Base-by-base conservation (phyloP, 768 basidiomycete genomes). In the Auriscalpium vulgare region DNA sequence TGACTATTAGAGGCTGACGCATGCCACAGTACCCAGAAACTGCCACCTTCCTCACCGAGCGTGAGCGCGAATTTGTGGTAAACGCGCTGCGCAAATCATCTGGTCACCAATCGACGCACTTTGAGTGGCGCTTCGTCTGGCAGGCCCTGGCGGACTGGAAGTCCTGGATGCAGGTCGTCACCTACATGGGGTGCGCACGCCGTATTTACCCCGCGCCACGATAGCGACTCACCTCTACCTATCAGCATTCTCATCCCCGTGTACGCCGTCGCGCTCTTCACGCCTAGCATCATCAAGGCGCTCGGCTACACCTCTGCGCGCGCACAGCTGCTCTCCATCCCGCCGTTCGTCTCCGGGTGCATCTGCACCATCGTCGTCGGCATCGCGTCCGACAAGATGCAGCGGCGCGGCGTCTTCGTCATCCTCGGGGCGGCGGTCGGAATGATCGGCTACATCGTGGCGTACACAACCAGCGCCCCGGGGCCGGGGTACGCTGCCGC, bases 401-500 rank as follows among this genome's bases (percentile, higher is more conserved):
- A 75, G 54, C 43, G 68, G 14, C 74, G 78, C 9, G 81, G 81
- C 4, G 79, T 79, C 1, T 81, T 78, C 57, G 65, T 84, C 56
- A 70, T 82, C 19, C 68, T 65, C 8, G 67, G 74, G 8, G 67
- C 70, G 37, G 48, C 72, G 3, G 67, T 81, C 5, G 74, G 79
- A 0, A 64, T 83, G 49, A 67, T 80, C 10, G 83, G 82, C 14
- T 83, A 77, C 55, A 71, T 80, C 55, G 56, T 82, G 19, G 65
- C 80, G 23, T 79, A 79, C 55, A 68, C 69, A 8, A 71, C 72
- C 23, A 61, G 60, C 46, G 47, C 13, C 13, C 57, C 62, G 1
- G 60, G 60, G 7, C 43, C 55, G n/a, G 78, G 69, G 3, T 84
- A 83, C 59, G 65, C 69, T 8, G 82, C 78, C 2, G 67, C 77